Conservation (phyloP, 2,329 filamentous ascomycete genomes). For the Verticillium zaregamsianum region DNA sequence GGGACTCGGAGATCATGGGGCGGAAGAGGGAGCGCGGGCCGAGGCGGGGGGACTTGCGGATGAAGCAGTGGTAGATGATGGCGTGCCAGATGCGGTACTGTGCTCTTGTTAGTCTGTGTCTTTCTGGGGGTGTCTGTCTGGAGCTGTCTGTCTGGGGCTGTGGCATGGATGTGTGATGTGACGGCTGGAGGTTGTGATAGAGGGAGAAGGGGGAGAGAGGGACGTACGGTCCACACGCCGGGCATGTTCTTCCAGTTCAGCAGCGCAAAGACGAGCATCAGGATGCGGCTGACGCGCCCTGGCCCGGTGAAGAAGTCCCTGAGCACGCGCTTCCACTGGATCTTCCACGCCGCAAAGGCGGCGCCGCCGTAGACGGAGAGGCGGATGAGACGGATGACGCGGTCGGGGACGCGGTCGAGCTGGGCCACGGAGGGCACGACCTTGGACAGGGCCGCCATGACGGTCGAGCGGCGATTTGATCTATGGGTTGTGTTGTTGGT, state of each 20-base stretch:
- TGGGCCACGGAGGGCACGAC: constrained; percentile 16
- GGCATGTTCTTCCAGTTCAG: constrained; percentile 72
- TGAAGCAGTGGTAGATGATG: constrained; percentile 49
- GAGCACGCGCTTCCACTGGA: constrained; percentile 35
- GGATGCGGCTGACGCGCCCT: constrained; percentile 47
- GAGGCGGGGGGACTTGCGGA: constrained; percentile 43
- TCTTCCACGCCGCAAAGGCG: constrained; percentile 42
- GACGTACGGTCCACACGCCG: constrained; percentile 69
- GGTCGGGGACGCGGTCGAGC: constrained; percentile 13
- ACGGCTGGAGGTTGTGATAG: not conserved
- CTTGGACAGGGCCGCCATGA: constrained; percentile 7
- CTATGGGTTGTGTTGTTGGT: not conserved
- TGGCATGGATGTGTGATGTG: too few species aligned
- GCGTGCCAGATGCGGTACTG: constrained; percentile 57
- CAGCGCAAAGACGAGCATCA: constrained; percentile 51
- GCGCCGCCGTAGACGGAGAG: constrained; percentile 36
- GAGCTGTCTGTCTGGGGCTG: too few species aligned
- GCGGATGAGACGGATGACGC: constrained; percentile 26
- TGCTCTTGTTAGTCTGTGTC: too few species aligned
- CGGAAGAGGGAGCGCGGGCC: constrained; percentile 66
- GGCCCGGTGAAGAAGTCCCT: constrained; percentile 48
- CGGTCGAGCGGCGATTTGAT: not conserved
- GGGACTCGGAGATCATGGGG: constrained; percentile 62
- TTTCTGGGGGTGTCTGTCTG: too few species aligned
- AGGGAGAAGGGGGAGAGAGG: not conserved